Evolutionary conservation across 306 rosid species (phyloP).

Genomic region (Rosa lucieae): DNA sequence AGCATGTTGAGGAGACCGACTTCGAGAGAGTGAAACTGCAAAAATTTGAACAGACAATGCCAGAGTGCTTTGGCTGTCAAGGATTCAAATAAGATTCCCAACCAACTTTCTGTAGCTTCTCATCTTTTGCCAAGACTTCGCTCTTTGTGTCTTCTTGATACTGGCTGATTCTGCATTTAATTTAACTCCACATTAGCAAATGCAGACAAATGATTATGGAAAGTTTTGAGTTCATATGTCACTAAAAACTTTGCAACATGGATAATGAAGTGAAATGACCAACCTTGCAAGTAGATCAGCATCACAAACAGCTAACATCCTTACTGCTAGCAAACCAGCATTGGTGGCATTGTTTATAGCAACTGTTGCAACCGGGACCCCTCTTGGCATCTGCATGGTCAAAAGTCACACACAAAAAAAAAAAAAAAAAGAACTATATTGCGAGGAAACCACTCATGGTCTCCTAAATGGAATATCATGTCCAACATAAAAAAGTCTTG

Average conservation of each 20-base stretch:
- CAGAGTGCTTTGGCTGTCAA: conserved; percentile 17
- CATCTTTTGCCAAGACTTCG: conserved; percentile 63
- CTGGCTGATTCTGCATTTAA: conserved; percentile 62
- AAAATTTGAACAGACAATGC: neutral
- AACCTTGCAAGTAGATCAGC: conserved; percentile 59
- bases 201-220: neutral
- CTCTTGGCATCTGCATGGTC: conserved; percentile 73
- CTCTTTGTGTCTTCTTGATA: conserved; percentile 67
- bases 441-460: neutral
- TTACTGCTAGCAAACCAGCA: conserved; percentile 69
- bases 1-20: neutral
- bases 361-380: conserved; percentile 86
- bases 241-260: neutral
- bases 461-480: neutral
- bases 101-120: conserved; percentile 58
- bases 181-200: conserved; percentile 17
- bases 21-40: conserved; percentile 2
- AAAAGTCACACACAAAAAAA: neutral
- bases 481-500: neutral
- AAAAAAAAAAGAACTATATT: neutral
- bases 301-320: conserved; percentile 52
- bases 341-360: conserved; percentile 83
- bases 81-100: conserved; percentile 56
- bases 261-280: conserved; percentile 2
- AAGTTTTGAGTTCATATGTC: neutral